Evolutionary conservation across 116 monocot species (phyloP).

Genomic region (Posidonia oceanica): DNA sequence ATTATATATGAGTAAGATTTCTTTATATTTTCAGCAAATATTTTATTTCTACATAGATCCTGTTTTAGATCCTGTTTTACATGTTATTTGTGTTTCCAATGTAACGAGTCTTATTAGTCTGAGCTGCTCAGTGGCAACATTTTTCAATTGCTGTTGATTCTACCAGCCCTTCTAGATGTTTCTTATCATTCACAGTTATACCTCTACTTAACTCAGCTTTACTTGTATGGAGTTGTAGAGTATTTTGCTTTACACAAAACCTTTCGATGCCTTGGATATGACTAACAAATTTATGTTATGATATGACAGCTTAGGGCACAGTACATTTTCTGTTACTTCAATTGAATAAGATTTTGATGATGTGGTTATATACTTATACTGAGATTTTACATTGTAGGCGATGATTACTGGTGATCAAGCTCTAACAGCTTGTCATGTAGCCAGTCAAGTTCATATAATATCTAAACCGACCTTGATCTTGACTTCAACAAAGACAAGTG

Average conservation of each 20-base stretch:
- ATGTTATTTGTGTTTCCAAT: too few species aligned
- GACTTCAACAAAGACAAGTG: constrained; percentile 22
- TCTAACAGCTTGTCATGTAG: constrained; percentile 95
- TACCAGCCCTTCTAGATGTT: not conserved
- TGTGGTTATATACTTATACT: not conserved
- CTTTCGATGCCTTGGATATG: not conserved
- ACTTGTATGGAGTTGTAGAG: not conserved
- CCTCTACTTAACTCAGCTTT: not conserved
- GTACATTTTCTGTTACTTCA: not conserved
- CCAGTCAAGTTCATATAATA: constrained; percentile 90
- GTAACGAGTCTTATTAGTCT: too few species aligned
- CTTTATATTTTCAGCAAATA: too few species aligned
- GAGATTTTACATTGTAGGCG: constrained; percentile 22
- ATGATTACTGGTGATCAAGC: constrained; percentile 99
- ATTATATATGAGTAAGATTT: too few species aligned
- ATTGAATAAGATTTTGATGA: not conserved
- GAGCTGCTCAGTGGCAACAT: too few species aligned
- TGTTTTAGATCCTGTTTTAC: too few species aligned
- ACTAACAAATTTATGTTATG: too few species aligned
- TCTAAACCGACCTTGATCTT: constrained; percentile 86
- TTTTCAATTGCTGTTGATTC: too few species aligned
- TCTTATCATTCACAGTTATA: not conserved
- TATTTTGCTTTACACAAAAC: not conserved
- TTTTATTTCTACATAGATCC: too few species aligned
- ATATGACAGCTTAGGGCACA: too few species aligned